Percentiles rank a stretch among this genome's conserved stretches.
These are phyloP conservation scores for Glycine soja DNA, from an alignment of 306 rosid species.

Conservation along the genomic window DNA sequence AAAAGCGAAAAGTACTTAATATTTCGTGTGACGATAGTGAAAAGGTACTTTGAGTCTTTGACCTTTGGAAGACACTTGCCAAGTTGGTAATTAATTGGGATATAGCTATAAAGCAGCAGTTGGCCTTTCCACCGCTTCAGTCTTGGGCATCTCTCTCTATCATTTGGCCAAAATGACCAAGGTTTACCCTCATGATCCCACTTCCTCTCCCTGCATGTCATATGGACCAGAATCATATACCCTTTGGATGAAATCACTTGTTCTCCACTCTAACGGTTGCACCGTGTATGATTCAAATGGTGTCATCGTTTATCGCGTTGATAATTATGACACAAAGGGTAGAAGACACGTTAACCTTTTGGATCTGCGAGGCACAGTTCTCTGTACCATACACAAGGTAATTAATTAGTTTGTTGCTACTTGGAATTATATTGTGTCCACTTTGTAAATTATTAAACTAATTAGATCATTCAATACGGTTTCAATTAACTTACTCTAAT, in stretches of 20 bases:
- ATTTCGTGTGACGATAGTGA: not conserved
- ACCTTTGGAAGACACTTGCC: not conserved
- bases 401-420: no score
- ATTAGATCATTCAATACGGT: no score
- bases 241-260: conserved; percentile 83
- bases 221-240: conserved; percentile 47
- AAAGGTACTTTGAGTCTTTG: not conserved
- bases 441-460: no score
- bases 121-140: no score
- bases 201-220: not conserved
- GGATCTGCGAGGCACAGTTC: conserved; percentile 65
- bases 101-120: not conserved
- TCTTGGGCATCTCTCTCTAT: not conserved
- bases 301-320: conserved; percentile 67
- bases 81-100: not conserved
- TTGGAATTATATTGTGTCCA: no score
- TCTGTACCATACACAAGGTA: conserved; percentile 59
- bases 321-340: conserved; percentile 69
- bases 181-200: conserved; percentile 46
- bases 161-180: conserved; percentile 35
- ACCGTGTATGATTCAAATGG: conserved; percentile 70
- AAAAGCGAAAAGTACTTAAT: not conserved
- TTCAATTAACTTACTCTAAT: no score
- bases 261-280: conserved; percentile 70
- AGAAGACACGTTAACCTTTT: conserved; percentile 67